Percentiles rank a stretch among this genome's conserved stretches.
These are phyloP conservation scores for Antrodiella citrinella DNA, from an alignment of 768 basidiomycete genomes.

Conservation along the genomic window DNA sequence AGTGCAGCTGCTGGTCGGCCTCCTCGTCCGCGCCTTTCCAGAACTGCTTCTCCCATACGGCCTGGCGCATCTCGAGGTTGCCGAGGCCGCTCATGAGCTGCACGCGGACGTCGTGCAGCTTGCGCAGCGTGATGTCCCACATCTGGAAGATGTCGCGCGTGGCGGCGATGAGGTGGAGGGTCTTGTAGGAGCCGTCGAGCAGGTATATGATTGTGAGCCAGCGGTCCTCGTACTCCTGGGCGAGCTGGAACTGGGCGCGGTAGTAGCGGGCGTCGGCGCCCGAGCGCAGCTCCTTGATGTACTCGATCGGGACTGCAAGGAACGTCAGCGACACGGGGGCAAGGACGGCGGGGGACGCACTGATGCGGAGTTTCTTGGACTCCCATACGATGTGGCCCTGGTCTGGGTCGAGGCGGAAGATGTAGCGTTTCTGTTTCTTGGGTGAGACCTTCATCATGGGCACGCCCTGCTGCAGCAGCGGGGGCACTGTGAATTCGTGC, in stretches of 20 bases:
- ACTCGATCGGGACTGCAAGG: slow-evolving; percentile 68
- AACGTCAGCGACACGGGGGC: neutral
- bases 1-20: slow-evolving; percentile 54
- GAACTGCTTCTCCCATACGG: slow-evolving; percentile 73
- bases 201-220: slow-evolving; percentile 88
- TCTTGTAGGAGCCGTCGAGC: slow-evolving; percentile 71
- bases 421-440: slow-evolving; percentile 62
- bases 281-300: slow-evolving; percentile 79
- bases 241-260: slow-evolving; percentile 58
- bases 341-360: slow-evolving; percentile 29
- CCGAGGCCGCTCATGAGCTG: slow-evolving; percentile 65
- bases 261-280: slow-evolving; percentile 65
- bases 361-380: slow-evolving; percentile 60
- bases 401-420: slow-evolving; percentile 72
- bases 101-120: slow-evolving; percentile 56
- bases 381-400: slow-evolving; percentile 76
- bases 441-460: slow-evolving; percentile 79
- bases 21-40: slow-evolving; percentile 69
- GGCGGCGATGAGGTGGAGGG: slow-evolving; percentile 75
- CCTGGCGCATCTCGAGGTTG: slow-evolving; percentile 53
- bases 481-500: slow-evolving; percentile 45
- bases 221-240: slow-evolving; percentile 51
- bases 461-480: slow-evolving; percentile 50
- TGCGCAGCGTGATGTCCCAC: slow-evolving; percentile 57
- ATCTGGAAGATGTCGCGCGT: slow-evolving; percentile 52